phyloP scores from a whole-genome alignment of 164 flowering plant genomes.

The Platanus orientalis region DNA sequence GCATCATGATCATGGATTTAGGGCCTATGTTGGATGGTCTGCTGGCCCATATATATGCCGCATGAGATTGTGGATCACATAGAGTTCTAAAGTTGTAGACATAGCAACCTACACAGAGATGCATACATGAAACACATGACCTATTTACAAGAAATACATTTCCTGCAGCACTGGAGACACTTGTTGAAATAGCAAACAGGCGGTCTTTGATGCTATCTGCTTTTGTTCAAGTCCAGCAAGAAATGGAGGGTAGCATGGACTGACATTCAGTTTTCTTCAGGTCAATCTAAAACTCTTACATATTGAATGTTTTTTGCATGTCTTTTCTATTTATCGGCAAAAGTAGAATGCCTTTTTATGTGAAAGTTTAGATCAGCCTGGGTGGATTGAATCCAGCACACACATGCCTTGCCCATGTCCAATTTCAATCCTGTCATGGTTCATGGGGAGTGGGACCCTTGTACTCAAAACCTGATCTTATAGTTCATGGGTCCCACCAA shows the following conservation, averaged over 20 bases:
- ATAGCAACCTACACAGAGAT: not conserved
- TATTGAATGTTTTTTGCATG: not conserved
- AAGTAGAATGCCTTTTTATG: not conserved
- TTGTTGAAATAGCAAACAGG: conserved; percentile 65
- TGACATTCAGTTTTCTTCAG: conserved; percentile 9
- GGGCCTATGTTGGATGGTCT: not conserved
- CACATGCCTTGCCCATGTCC: not conserved
- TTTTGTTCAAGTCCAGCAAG: conserved; percentile 39
- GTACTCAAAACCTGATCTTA: not conserved
- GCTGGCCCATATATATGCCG: no score
- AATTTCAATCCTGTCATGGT: not conserved
- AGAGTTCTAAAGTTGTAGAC: not conserved
- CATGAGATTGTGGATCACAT: not conserved
- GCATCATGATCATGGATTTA: not conserved
- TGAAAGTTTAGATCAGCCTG: not conserved
- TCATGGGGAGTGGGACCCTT: not conserved
- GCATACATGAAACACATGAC: not conserved
- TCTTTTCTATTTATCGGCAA: not conserved
- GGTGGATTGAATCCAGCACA: not conserved
- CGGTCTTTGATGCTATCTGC: conserved; percentile 56
- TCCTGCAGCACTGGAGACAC: conserved; percentile 64
- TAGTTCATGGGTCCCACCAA: not conserved
- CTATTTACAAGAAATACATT: not conserved
- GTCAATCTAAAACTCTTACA: not conserved
- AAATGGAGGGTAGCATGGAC: conserved; percentile 17